A percentile compares a stretch with the other conserved stretches of the same genome.
These are phyloP conservation scores for Aureobasidium sp. DNA, from an alignment of 2,329 filamentous ascomycete species.

Conservation along the genomic window DNA sequence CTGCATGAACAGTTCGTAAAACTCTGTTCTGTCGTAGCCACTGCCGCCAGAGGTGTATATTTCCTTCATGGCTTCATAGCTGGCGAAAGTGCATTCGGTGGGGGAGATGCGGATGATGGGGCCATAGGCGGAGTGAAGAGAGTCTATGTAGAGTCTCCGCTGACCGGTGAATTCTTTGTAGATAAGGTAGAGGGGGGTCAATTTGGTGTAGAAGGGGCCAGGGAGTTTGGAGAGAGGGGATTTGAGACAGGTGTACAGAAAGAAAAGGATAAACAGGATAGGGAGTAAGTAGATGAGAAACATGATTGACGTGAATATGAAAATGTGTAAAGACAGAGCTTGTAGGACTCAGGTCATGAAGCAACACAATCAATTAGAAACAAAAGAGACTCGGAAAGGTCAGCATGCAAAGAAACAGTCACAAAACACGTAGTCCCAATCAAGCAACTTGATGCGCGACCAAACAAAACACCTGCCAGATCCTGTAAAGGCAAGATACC, in stretches of 20 bases:
- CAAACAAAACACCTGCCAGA: neutral
- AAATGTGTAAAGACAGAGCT: neutral
- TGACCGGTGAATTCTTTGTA: slow-evolving; percentile 31
- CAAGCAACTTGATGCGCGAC: neutral
- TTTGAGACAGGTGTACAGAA: slow-evolving; percentile 11
- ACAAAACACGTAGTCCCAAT: neutral
- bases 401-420: neutral
- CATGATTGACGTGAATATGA: neutral
- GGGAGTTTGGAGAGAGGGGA: slow-evolving; percentile 25
- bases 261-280: neutral
- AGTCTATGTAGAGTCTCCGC: slow-evolving; percentile 34
- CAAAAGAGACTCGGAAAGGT: neutral
- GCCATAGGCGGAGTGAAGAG: slow-evolving; percentile 29
- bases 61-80: slow-evolving; percentile 24
- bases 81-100: slow-evolving; percentile 25
- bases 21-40: slow-evolving; percentile 25
- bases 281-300: slow-evolving; percentile 2
- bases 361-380: neutral
- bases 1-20: slow-evolving; percentile 19
- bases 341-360: neutral
- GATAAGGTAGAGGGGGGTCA: slow-evolving; percentile 29
- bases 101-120: slow-evolving; percentile 26
- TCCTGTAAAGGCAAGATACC: neutral
- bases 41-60: slow-evolving; percentile 25
- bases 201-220: slow-evolving; percentile 23